These are phyloP conservation scores for Rhodomyrtus psidioides DNA, from an alignment of 441 rosid species.

Conservation along the genomic window DNA sequence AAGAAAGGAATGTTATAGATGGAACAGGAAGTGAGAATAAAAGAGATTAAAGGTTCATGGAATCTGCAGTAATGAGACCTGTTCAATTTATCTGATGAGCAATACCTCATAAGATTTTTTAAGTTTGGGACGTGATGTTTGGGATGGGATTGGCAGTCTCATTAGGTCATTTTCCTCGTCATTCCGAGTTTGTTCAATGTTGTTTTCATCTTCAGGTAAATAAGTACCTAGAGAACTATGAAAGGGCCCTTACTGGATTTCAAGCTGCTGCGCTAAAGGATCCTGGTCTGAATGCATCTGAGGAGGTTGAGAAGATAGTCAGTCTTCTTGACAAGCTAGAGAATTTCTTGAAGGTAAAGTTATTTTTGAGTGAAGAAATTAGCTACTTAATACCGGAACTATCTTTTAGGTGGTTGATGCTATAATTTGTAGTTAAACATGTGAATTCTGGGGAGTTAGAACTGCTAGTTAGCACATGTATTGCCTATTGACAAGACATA, in stretches of 20 bases:
- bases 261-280: constrained; percentile 69
- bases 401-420: not conserved
- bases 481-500: not conserved
- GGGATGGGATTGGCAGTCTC: not conserved
- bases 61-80: not conserved
- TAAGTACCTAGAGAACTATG: constrained; percentile 64
- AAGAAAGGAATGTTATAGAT: not conserved
- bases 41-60: not conserved
- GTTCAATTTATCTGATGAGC: not conserved
- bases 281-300: constrained; percentile 54
- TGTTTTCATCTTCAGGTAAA: constrained; percentile 41
- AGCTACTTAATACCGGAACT: not conserved
- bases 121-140: not conserved
- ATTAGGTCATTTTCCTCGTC: not conserved
- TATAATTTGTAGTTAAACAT: not conserved
- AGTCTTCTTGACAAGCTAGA: constrained; percentile 58
- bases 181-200: not conserved
- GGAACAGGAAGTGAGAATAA: not conserved
- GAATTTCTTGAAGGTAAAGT: constrained; percentile 38
- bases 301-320: constrained; percentile 50
- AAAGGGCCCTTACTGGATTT: constrained; percentile 67
- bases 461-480: not conserved
- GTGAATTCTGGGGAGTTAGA: not conserved
- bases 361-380: not conserved
- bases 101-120: not conserved